A percentile compares a stretch with the other conserved stretches of the same genome.
Conservation (phyloP, 495 filamentous ascomycete species). For the Penicillium canariense region DNA sequence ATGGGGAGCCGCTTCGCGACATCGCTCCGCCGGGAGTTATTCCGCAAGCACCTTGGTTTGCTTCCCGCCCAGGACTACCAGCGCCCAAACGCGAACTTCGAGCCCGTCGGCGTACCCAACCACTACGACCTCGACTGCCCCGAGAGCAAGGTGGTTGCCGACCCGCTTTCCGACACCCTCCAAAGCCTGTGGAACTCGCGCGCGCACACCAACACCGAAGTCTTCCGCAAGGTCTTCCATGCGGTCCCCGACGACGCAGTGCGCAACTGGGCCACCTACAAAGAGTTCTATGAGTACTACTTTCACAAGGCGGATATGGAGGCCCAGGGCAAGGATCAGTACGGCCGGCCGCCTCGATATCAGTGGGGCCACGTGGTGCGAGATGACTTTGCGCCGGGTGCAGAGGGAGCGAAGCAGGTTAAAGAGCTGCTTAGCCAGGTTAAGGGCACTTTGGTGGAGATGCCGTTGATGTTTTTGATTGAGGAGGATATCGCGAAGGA, state of each 20-base stretch:
- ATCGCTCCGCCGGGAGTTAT: conserved; percentile 79
- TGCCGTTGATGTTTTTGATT: conserved; percentile 86
- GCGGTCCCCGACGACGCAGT: conserved; percentile 79
- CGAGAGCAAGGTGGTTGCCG: conserved; percentile 71
- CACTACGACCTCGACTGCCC: conserved; percentile 76
- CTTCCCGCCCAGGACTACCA: conserved; percentile 69
- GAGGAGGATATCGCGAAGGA: conserved; percentile 86
- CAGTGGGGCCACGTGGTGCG: conserved; percentile 84
- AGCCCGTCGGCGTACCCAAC: conserved; percentile 71
- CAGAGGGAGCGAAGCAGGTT: conserved; percentile 63
- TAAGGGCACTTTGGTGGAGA: conserved; percentile 82
- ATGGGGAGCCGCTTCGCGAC: conserved; percentile 76
- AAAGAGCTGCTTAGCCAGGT: conserved; percentile 77
- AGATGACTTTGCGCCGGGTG: conserved; percentile 68
- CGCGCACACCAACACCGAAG: conserved; percentile 77
- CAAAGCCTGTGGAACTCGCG: conserved; percentile 68
- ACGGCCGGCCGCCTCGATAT: conserved; percentile 47
- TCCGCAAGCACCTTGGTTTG: conserved; percentile 88
- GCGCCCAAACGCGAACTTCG: conserved; percentile 66
- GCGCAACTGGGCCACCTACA: conserved; percentile 80
- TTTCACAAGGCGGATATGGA: conserved; percentile 55
- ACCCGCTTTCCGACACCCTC: conserved; percentile 70
- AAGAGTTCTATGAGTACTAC: conserved; percentile 77
- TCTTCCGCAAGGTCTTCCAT: conserved; percentile 84
- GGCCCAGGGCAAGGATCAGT: conserved; percentile 34